phyloP scores from a whole-genome alignment of 2,329 filamentous ascomycete species.

The Fusarium camptoceras region DNA sequence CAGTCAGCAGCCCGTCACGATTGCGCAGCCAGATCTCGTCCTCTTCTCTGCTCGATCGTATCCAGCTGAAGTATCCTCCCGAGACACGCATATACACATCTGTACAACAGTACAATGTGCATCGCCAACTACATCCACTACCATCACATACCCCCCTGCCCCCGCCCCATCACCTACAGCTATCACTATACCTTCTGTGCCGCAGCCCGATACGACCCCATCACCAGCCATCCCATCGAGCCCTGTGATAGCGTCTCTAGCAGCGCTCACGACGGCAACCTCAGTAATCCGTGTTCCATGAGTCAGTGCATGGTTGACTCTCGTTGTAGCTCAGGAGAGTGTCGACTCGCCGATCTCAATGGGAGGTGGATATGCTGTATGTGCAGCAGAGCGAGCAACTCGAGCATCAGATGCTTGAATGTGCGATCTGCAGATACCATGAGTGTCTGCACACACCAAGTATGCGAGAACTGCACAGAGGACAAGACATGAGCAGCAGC shows the following conservation, averaged over 20 bases:
- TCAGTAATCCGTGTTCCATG: constrained; percentile 58
- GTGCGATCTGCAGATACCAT: constrained; percentile 59
- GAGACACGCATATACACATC: constrained; percentile 37
- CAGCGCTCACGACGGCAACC: constrained; percentile 45
- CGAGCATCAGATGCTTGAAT: constrained; percentile 59
- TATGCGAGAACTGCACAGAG: constrained; percentile 58
- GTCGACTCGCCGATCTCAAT: constrained; percentile 61
- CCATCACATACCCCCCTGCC: constrained; percentile 61
- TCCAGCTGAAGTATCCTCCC: constrained; percentile 39
- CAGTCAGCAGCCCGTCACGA: not conserved
- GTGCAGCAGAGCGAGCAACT: constrained; percentile 61
- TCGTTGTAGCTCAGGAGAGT: constrained; percentile 61
- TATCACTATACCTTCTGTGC: constrained; percentile 60
- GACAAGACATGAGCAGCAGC: constrained; percentile 13
- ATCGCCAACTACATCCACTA: constrained; percentile 63
- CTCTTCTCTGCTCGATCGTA: constrained; percentile 27
- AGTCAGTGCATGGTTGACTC: constrained; percentile 60
- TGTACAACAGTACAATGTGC: constrained; percentile 57
- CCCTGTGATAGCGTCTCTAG: constrained; percentile 38
- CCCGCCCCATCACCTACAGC: constrained; percentile 54
- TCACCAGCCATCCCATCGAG: constrained; percentile 42
- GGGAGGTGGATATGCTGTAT: constrained; percentile 64
- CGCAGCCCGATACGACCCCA: constrained; percentile 49
- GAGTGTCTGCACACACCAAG: constrained; percentile 62
- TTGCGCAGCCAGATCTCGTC: constrained; percentile 2